Conservation (phyloP, 2,329 filamentous ascomycete species). For the Verticillium tricorpus region DNA sequence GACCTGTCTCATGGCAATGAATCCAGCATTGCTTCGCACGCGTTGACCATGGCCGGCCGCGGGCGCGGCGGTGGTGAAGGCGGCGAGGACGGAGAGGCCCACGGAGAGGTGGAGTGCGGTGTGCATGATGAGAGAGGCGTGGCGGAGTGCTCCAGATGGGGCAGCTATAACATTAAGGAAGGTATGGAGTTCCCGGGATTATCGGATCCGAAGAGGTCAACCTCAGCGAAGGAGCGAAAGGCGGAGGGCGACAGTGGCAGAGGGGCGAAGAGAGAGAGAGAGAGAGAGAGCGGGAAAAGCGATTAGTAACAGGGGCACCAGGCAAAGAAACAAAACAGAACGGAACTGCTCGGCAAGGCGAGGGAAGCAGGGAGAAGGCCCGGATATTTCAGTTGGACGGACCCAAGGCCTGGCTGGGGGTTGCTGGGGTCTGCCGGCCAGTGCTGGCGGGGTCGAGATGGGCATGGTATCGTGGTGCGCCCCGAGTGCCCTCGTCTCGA, state of each 20-base stretch:
- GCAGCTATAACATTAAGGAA: background rate
- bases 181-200: background rate
- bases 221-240: background rate
- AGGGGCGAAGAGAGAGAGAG: background rate
- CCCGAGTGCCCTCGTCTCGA: background rate
- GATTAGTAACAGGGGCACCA: background rate
- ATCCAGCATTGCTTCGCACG: background rate
- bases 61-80: background rate
- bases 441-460: background rate
- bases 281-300: background rate
- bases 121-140: background rate
- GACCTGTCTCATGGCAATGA: conserved; percentile 1
- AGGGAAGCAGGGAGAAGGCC: background rate
- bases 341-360: background rate
- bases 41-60: background rate
- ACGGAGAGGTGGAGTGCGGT: background rate
- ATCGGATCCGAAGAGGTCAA: background rate
- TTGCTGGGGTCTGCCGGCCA: background rate
- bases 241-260: background rate
- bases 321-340: background rate
- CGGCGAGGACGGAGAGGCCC: conserved; percentile 1
- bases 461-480: background rate
- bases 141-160: background rate
- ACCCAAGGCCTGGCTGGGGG: background rate
- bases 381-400: background rate